phyloP scores from a whole-genome alignment of 225 moss, liverwort and hornwort species.

The Climacium dendroides region DNA sequence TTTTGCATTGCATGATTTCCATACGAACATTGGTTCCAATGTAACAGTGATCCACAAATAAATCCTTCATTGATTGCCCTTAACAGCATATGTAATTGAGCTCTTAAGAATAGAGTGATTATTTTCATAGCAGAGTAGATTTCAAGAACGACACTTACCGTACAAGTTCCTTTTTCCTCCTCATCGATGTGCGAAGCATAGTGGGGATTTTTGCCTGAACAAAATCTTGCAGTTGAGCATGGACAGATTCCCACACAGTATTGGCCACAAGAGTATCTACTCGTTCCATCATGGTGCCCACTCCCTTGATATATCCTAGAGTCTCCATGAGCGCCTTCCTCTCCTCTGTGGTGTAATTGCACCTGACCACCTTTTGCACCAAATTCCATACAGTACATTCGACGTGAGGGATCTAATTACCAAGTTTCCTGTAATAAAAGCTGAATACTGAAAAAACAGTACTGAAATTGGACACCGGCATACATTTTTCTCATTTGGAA shows the following conservation, averaged over 20 bases:
- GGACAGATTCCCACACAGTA: conserved; percentile 83
- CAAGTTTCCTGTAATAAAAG: neutral
- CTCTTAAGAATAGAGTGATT: neutral
- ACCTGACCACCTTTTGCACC: conserved; percentile 70
- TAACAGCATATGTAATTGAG: neutral
- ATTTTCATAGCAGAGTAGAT: neutral
- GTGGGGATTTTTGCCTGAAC: conserved; percentile 69
- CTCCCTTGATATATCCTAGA: conserved; percentile 81
- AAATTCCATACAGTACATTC: neutral
- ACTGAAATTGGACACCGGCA: neutral
- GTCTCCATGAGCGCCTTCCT: conserved; percentile 77
- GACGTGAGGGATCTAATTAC: neutral
- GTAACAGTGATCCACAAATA: neutral
- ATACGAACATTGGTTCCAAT: neutral
- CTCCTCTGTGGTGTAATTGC: conserved; percentile 71
- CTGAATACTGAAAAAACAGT: neutral
- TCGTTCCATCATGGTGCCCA: conserved; percentile 95
- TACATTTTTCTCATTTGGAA: neutral
- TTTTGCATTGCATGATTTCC: neutral
- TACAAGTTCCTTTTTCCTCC: conserved; percentile 78
- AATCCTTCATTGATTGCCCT: neutral
- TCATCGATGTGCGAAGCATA: conserved; percentile 84
- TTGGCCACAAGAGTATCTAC: conserved; percentile 81
- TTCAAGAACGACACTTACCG: conserved; percentile 20
- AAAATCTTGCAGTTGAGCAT: conserved; percentile 84